These are phyloP conservation scores for Leishmania martiniquensis DNA, from an alignment of 208 protist species.

Conservation along the genomic window DNA sequence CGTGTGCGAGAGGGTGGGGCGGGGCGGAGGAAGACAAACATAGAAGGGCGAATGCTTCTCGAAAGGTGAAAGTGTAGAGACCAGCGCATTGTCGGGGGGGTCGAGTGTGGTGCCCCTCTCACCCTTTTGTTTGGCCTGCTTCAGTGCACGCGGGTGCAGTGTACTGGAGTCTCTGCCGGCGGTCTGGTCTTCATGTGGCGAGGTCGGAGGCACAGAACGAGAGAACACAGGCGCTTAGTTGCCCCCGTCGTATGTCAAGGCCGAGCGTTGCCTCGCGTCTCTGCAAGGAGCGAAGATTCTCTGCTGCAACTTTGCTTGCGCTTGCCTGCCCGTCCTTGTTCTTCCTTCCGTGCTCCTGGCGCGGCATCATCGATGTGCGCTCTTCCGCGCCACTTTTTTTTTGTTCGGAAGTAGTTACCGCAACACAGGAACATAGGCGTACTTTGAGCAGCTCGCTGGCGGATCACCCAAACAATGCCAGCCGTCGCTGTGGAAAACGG, in stretches of 20 bases:
- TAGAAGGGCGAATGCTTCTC: neutral
- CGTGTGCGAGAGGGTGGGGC: neutral
- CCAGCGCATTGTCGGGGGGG: too few relatives aligned
- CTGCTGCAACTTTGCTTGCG: too few relatives aligned
- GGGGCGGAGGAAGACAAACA: neutral
- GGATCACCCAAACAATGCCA: neutral
- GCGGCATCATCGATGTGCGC: neutral
- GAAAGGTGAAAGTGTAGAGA: neutral
- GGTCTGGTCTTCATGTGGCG: neutral
- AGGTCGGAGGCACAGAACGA: neutral
- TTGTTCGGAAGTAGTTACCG: neutral
- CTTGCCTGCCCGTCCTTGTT: neutral
- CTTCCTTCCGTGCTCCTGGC: neutral
- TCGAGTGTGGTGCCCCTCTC: too few relatives aligned
- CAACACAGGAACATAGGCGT: neutral
- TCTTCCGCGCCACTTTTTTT: neutral
- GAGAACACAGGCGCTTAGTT: neutral
- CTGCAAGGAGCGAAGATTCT: too few relatives aligned
- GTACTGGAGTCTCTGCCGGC: neutral
- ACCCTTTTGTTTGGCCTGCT: neutral
- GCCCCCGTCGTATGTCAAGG: neutral
- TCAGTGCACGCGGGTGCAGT: too few relatives aligned
- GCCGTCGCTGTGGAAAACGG: neutral
- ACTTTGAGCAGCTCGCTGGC: neutral
- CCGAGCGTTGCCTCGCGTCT: neutral